Conservation (phyloP, 164 flowering plant species). For the Protea cynaroides region DNA sequence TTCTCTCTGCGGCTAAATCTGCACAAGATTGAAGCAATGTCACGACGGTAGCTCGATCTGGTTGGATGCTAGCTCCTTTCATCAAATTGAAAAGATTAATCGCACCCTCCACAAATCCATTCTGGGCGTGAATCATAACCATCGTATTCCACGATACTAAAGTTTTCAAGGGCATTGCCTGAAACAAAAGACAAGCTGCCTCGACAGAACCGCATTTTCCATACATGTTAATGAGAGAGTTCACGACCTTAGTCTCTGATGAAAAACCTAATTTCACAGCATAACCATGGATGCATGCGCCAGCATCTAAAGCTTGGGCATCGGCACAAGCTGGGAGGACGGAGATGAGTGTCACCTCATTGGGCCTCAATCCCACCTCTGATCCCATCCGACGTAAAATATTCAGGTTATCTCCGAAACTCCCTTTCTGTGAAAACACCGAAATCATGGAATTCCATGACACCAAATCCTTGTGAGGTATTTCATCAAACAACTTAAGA, state of each 20-base stretch:
- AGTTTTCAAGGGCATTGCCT: conserved; percentile 19
- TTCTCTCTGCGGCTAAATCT: conserved; percentile 19
- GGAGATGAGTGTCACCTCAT: conserved; percentile 23
- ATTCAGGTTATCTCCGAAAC: conserved; percentile 10
- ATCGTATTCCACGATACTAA: conserved; percentile 36
- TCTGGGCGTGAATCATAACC: conserved; percentile 16
- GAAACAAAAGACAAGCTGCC: conserved; percentile 17
- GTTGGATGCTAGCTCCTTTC: conserved; percentile 16
- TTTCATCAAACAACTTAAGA: conserved; percentile 14
- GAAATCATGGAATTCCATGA: conserved; percentile 20
- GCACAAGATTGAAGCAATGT: conserved; percentile 28
- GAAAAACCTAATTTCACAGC: conserved; percentile 20
- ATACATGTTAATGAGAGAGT: conserved; percentile 30
- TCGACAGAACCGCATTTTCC: conserved; percentile 17
- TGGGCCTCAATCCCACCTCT: conserved; percentile 20
- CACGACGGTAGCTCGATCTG: conserved; percentile 29
- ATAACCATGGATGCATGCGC: conserved; percentile 20
- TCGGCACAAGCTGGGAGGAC: conserved; percentile 18
- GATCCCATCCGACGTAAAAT: conserved; percentile 17
- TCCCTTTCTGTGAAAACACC: conserved; percentile 4
- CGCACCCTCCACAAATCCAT: conserved; percentile 21
- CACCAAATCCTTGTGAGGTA: conserved; percentile 16
- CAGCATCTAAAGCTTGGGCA: conserved; percentile 15
- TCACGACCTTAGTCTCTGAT: conserved; percentile 17
- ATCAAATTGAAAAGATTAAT: conserved; percentile 15